Conservation (phyloP, 176 grass and related monocot genomes). For the Raddia distichophylla region DNA sequence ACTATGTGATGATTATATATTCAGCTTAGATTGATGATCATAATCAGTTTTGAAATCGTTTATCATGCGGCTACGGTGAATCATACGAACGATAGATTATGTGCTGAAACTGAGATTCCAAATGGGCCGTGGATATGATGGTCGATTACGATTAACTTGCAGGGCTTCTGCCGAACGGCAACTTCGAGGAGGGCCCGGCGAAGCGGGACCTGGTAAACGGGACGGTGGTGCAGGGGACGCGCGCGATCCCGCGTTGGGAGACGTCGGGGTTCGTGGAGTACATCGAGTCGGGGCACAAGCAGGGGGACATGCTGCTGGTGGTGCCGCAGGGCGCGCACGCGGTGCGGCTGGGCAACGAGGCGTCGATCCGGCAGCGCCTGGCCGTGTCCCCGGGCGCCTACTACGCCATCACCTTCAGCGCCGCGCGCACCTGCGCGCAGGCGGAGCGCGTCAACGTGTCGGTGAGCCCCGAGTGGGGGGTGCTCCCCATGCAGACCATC, state of each 20-base stretch:
- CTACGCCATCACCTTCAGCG: conserved; percentile 94
- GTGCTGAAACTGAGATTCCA: too few relatives aligned
- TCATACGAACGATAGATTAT: too few relatives aligned
- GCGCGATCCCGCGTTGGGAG: conserved; percentile 68
- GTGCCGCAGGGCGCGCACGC: conserved; percentile 89
- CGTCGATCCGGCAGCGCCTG: conserved; percentile 71
- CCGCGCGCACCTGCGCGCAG: conserved; percentile 90
- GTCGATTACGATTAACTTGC: neutral
- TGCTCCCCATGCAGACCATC: conserved; percentile 83
- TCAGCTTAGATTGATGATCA: too few relatives aligned
- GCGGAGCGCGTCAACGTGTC: conserved; percentile 82
- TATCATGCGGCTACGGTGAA: too few relatives aligned
- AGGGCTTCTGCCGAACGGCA: conserved; percentile 85
- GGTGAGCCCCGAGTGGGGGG: conserved; percentile 73
- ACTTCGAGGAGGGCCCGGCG: conserved; percentile 77
- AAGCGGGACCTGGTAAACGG: conserved; percentile 63
- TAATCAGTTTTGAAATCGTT: too few relatives aligned
- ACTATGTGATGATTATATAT: too few relatives aligned
- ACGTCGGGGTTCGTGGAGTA: conserved; percentile 86
- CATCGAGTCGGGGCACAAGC: conserved; percentile 93
- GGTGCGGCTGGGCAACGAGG: conserved; percentile 87
- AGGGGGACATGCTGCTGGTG: conserved; percentile 90
- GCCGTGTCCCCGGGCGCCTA: conserved; percentile 51
- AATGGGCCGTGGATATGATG: too few relatives aligned
- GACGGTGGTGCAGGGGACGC: conserved; percentile 58